Base-by-base conservation (phyloP, 257 asterid species). In the Plantago major region DNA sequence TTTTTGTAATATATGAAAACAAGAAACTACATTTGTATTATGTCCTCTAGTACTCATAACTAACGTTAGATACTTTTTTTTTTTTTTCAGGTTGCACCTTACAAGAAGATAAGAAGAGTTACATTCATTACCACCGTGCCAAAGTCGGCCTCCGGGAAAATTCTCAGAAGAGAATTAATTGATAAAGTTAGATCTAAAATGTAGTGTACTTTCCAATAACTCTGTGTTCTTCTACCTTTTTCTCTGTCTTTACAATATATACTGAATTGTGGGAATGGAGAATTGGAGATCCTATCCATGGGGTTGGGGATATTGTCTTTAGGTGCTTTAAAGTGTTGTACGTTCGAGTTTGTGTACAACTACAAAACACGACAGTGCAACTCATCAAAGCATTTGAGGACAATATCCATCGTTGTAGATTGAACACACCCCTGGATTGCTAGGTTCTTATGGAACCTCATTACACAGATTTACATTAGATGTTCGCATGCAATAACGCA, bases 11-110 rank as follows among this genome's bases (percentile, higher is more conserved):
- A 33, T 13, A 16, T 7, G 19, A 12, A 12, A 46, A 46, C 17
- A 2, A 12, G 9, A 11, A 1, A 46, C 52, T 3, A 46, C 5
- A 14, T 14, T 46, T 46, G 16, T 47, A 11, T n/a, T 47, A 12
- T 13, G 8, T 47, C 18, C 52, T 47, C n/a, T 47, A 10, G 17
- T 40, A 9, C 47, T 51, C 16, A 15, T 33, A 19, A 5, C 44
- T 22, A 60, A 55, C 17, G n/a, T 26, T 50, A 1, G 1, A 11
- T 1, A 30, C 33, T 37, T 13, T 52, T 9, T 6, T n/a, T n/a
- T n/a, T 71, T n/a, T 69, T n/a, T 28, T 70, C 82, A 92, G 97
- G 97, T 89, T 26, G 95, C 97, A 14, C 95, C 91, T 6, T 93
- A 69, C 65, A 93, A 93, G 72, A 76, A 88, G 71, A 62, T 89